Evolutionary conservation across 192 early-diverging fungal species (phyloP).

Genomic region (Entophlyctis luteolus): DNA sequence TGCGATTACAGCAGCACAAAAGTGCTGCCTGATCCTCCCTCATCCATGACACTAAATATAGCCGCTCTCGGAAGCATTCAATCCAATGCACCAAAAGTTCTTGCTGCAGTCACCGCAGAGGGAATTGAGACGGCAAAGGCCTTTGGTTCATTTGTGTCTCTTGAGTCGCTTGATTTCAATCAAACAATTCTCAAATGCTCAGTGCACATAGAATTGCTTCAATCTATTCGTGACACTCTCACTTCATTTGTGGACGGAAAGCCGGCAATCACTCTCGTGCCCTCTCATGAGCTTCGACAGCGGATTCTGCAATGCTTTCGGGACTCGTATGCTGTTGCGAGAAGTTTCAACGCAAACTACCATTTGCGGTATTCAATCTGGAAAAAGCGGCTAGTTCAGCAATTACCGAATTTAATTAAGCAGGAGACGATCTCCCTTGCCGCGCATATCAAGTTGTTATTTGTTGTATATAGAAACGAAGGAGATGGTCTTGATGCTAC

Average conservation of each 20-base stretch:
- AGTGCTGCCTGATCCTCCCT: slow-evolving; percentile 1
- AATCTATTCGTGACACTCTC: slow-evolving; percentile 34
- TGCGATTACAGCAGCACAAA: slow-evolving; percentile 35
- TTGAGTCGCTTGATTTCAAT: slow-evolving; percentile 52
- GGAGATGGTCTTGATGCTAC: too few relatives aligned
- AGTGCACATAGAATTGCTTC: slow-evolving; percentile 51
- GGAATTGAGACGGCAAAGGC: slow-evolving; percentile 30
- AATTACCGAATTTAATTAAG: slow-evolving; percentile 85
- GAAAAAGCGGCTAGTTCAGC: slow-evolving; percentile 80
- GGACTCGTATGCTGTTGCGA: slow-evolving; percentile 73
- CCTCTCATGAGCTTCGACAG: slow-evolving; percentile 20
- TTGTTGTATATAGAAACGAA: slow-evolving; percentile 38
- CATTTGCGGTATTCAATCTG: slow-evolving; percentile 76
- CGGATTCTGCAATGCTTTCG: slow-evolving; percentile 41
- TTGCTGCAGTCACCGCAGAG: slow-evolving; percentile 21
- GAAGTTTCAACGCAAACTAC: slow-evolving; percentile 72
- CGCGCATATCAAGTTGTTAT: slow-evolving; percentile 45
- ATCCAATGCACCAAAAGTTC: not conserved
- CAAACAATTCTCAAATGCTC: slow-evolving; percentile 53
- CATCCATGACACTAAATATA: slow-evolving; percentile 17
- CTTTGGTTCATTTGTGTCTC: slow-evolving; percentile 25
- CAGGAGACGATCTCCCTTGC: slow-evolving; percentile 70
- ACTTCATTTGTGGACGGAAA: not conserved
- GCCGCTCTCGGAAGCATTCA: slow-evolving; percentile 1
- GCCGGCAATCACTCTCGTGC: slow-evolving; percentile 35